Percentiles rank a stretch among this genome's conserved stretches.
phyloP scores from a whole-genome alignment of 768 basidiomycete genomes.

The Pleurotus eryngii region DNA sequence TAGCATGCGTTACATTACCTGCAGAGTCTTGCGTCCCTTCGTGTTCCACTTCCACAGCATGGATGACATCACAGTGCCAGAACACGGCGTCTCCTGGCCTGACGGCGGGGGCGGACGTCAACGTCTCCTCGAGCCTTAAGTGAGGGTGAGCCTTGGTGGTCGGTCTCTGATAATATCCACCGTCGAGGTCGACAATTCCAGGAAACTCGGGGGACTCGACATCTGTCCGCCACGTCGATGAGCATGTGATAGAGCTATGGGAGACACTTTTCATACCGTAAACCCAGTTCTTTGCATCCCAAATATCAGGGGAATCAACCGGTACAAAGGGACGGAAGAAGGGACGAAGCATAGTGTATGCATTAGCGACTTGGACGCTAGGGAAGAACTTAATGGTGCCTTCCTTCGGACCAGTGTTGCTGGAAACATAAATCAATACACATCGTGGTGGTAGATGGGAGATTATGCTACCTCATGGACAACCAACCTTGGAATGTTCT shows the following conservation, averaged over 20 bases:
- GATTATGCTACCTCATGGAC: constrained; percentile 50
- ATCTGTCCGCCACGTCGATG: not conserved
- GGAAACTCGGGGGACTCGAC: constrained; percentile 41
- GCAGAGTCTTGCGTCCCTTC: constrained; percentile 48
- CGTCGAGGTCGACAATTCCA: constrained; percentile 40
- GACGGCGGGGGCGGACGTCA: constrained; percentile 71
- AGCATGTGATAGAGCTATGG: not conserved
- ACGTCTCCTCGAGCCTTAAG: constrained; percentile 56
- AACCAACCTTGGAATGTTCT: constrained; percentile 80
- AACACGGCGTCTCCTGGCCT: constrained; percentile 76
- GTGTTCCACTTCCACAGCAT: constrained; percentile 50
- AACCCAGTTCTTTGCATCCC: constrained; percentile 51
- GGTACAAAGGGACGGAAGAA: constrained; percentile 61
- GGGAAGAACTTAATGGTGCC: constrained; percentile 73
- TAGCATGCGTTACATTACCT: not conserved
- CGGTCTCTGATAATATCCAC: constrained; percentile 38
- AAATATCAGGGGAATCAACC: constrained; percentile 35
- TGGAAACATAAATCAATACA: constrained; percentile 13
- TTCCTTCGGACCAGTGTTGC: constrained; percentile 64
- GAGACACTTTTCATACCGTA: constrained; percentile 31
- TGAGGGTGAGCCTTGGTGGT: constrained; percentile 65
- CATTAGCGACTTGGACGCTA: constrained; percentile 60
- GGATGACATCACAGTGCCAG: constrained; percentile 66
- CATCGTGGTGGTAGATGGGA: no score
- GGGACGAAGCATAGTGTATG: constrained; percentile 71